These are phyloP conservation scores for Camelina sativa DNA, from an alignment of 345 rosid genomes.

Conservation along the genomic window DNA sequence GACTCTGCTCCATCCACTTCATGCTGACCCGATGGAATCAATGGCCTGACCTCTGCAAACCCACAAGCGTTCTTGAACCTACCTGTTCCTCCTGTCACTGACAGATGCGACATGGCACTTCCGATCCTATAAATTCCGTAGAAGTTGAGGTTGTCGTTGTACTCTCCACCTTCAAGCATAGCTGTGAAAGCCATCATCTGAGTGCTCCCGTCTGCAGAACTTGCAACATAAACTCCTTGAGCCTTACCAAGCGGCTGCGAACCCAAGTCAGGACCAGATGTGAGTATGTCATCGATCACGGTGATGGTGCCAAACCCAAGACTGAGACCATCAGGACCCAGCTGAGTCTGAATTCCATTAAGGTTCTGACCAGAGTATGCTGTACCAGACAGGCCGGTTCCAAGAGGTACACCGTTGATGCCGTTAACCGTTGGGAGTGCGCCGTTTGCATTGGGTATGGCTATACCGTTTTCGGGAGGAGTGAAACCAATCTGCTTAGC, in stretches of 20 bases:
- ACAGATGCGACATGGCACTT: constrained; percentile 70
- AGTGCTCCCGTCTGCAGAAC: constrained; percentile 77
- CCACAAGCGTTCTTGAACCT: constrained; percentile 72
- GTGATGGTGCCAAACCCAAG: constrained; percentile 93
- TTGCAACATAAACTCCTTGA: constrained; percentile 89
- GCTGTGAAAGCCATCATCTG: constrained; percentile 98
- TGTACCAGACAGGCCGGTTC: constrained; percentile 90
- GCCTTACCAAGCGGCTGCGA: constrained; percentile 82
- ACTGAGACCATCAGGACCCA: constrained; percentile 86
- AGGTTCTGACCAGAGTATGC: constrained; percentile 51
- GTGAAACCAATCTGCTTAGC: constrained; percentile 81
- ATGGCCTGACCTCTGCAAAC: constrained; percentile 71
- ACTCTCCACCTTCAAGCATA: constrained; percentile 90
- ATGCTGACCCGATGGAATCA: constrained; percentile 79
- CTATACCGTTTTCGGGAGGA: constrained; percentile 69
- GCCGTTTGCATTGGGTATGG: constrained; percentile 88
- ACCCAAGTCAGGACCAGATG: constrained; percentile 79
- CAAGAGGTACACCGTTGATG: constrained; percentile 79
- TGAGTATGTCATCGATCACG: constrained; percentile 78
- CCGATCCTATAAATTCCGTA: constrained; percentile 79
- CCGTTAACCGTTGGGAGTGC: constrained; percentile 86
- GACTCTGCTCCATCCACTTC: constrained; percentile 75
- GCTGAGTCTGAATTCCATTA: constrained; percentile 67
- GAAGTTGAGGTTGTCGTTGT: constrained; percentile 87
- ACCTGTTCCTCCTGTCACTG: constrained; percentile 92